Percentiles rank a stretch among this genome's conserved stretches.
Evolutionary conservation across 2,329 filamentous ascomycete genomes (phyloP).

Genomic region (Ophiostoma sp.): DNA sequence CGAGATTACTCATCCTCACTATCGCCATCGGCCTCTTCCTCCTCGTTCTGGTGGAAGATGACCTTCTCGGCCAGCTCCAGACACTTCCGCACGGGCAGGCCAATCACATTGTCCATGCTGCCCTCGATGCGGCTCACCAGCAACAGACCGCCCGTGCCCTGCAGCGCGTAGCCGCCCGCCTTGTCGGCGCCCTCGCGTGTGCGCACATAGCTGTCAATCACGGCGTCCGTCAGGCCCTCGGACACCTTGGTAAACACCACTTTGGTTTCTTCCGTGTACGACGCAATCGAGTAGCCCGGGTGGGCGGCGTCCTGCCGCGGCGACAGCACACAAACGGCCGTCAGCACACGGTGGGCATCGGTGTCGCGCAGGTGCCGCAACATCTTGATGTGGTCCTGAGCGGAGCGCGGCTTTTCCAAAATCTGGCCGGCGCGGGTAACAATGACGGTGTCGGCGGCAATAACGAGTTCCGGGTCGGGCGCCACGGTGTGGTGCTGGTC

Average conservation of each 20-base stretch:
- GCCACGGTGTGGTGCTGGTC: constrained; percentile 32
- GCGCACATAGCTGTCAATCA: constrained; percentile 74
- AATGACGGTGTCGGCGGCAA: constrained; percentile 89
- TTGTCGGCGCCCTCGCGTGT: constrained; percentile 95
- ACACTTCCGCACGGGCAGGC: constrained; percentile 76
- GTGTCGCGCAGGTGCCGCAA: constrained; percentile 78
- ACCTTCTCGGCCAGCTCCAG: constrained; percentile 84
- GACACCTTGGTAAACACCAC: constrained; percentile 76
- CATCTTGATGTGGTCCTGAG: constrained; percentile 81
- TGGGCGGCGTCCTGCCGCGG: constrained; percentile 77
- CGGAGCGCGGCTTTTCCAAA: constrained; percentile 84
- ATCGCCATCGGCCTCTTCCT: constrained; percentile 54
- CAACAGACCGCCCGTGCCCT: constrained; percentile 82
- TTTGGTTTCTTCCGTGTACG: constrained; percentile 82
- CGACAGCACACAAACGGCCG: constrained; percentile 78
- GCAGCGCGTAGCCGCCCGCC: constrained; percentile 92
- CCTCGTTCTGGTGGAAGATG: constrained; percentile 71
- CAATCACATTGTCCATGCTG: constrained; percentile 90
- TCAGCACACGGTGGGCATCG: constrained; percentile 77
- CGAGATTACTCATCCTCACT: constrained; percentile 42
- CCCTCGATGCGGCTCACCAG: constrained; percentile 88
- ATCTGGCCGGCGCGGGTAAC: constrained; percentile 74
- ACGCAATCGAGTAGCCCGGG: constrained; percentile 82
- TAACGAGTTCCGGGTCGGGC: constrained; percentile 76
- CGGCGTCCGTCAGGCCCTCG: constrained; percentile 68